Base-by-base conservation (phyloP, 2,329 filamentous ascomycete species). In the Xylariaceae sp. region DNA sequence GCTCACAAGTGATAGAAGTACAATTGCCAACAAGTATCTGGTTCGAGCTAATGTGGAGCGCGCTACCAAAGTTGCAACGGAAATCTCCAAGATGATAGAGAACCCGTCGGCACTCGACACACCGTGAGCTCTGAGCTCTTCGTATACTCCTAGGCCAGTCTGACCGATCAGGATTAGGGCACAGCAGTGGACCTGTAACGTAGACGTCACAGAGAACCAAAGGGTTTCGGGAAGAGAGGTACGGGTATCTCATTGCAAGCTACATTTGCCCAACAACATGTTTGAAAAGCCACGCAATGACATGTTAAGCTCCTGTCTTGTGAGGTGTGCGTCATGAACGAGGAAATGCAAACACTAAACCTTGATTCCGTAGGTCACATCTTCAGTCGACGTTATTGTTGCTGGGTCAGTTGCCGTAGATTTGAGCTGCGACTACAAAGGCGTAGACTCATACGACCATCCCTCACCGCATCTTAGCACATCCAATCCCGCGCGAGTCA, bases 321-420 rank as follows among this genome's bases (percentile, higher is more conserved):
- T 27, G 22, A 27, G 4, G 22, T 7, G 22, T 27, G 4, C 4
- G 4, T 27, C 22, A 27, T 7, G 22, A 27, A 7, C 7, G 22
- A 4, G 22, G 7, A 5, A 27, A 27, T 7, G 22, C 22, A 27
- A 27, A 45, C 19, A 18, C 14, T 31, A 49, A 39, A 17, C 49
- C 52, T 65, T 35, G 61, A 53, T 31, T 48, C 48, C 4, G 45
- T 53, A 65, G 62, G 49, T 40, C 7, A 49, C 51, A 15, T 53
- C 59, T 31, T 43, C 65, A 54, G 73, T 77, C 45, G 84, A 91
- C 57, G 78, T 96, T n/a, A 72, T 96, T 27, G 89, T 96, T 39
- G 89, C 90, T 45, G 92, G 91, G n/a, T 90, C 90, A 11, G 80
- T 97, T 30, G 92, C 92, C 14, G 77, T 96, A 54, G 92, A 97